These are phyloP conservation scores for Kwoniella heveanensis DNA, from an alignment of 768 basidiomycete species.

Conservation along the genomic window DNA sequence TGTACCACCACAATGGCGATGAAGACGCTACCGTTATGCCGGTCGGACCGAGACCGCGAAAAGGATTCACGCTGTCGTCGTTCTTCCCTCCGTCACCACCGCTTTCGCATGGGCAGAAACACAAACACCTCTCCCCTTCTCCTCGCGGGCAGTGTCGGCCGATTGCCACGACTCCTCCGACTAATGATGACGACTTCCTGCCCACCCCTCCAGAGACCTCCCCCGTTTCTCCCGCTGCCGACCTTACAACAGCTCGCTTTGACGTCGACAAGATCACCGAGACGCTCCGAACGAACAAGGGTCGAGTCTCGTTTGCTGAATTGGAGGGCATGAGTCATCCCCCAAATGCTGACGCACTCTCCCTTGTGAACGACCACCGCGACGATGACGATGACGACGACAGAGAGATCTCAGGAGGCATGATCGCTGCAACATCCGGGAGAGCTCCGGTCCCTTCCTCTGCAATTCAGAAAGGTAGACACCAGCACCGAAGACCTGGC, in stretches of 20 bases:
- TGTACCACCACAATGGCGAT: neutral
- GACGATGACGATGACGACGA: neutral
- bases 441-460: no score
- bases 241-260: neutral
- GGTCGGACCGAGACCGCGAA: neutral
- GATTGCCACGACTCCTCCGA: neutral
- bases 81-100: constrained; percentile 11
- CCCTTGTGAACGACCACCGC: neutral
- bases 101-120: neutral
- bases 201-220: neutral
- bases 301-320: constrained; percentile 17
- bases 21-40: neutral
- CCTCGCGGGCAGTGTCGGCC: no score
- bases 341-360: no score
- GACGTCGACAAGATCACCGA: constrained; percentile 10
- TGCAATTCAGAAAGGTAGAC: neutral
- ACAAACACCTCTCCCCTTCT: neutral
- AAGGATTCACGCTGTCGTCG: constrained; percentile 4
- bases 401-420: neutral
- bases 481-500: neutral
- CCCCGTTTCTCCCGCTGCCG: neutral
- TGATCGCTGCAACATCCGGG: no score
- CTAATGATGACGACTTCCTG: neutral
- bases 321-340: constrained; percentile 18
- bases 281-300: constrained; percentile 1